Evolutionary conservation across 441 rosid genomes (phyloP), one percentile per base, ranked within the genome.

Genomic region (Kokia cookei): DNA sequence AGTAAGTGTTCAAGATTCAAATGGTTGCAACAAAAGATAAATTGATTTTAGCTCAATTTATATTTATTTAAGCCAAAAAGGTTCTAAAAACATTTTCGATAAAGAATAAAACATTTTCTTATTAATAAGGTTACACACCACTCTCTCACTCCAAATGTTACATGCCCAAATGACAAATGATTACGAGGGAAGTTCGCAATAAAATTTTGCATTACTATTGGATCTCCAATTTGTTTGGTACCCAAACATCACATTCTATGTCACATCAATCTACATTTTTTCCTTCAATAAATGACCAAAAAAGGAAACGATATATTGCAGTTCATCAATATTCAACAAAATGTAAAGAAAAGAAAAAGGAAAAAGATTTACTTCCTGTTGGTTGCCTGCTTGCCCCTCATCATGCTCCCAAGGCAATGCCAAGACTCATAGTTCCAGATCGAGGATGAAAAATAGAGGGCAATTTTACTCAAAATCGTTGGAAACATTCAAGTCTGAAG

Each of bases 201-300:
- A 14, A 45, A 72, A 55, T 72, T 64, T 73, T 65, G 74, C 77
- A 70, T 35, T 75, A 47, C 61, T 15, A 69, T 69, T 75, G 74
- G 67, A 76, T 73, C 73, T 57, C 19, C 47, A 53, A 43, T 57
- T 69, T 40, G 3, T 65, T 75, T 27, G 42, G 55, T 57, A 65
- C 62, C 73, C 6, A 71, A 32, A 78, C 54, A 73, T 74, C 80
- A 80, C 69, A 75, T 48, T 19, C 75, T 71, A 69, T 67, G 73
- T 58, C 72, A 72, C 82, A 75, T 15, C 57, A 65, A 65, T 74
- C 78, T 83, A 79, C 75, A 73, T 43, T 14, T 83, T 72, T 74
- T 74, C 65, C 58, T 75, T 69, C 58, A 42, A 57, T 19, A 60
- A 66, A 47, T 43, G 64, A 73, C 29, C 26, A 1, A 60, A 71